A percentile compares a stretch with the other conserved stretches of the same genome.
Evolutionary conservation across 495 filamentous ascomycete species (phyloP).

Genomic region (Staphylotrichum tortipilum): DNA sequence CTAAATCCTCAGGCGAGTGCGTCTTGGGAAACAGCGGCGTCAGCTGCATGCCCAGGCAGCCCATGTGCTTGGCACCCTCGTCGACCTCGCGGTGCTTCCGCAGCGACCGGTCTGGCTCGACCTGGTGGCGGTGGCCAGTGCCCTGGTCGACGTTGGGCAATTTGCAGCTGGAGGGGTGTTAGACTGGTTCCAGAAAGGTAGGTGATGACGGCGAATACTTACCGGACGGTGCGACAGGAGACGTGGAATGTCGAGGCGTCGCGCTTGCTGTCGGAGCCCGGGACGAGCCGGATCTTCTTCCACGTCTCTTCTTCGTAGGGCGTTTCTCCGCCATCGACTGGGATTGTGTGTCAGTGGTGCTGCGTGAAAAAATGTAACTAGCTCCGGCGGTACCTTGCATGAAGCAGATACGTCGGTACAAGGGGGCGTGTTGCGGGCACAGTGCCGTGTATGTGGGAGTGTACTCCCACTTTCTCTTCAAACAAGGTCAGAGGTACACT

Average conservation of each 20-base stretch:
- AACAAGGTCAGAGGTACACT: conserved; percentile 10
- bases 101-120: conserved; percentile 67
- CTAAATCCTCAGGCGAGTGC: conserved; percentile 21
- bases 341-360: conserved; percentile 9
- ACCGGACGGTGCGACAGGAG: conserved; percentile 59
- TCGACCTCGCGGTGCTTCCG: conserved; percentile 65
- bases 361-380: not conserved
- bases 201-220: conserved; percentile 10
- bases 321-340: conserved; percentile 30
- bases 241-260: conserved; percentile 41
- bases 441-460: not conserved
- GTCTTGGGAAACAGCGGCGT: conserved; percentile 48
- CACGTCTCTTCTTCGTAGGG: conserved; percentile 63
- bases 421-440: no score
- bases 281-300: conserved; percentile 61
- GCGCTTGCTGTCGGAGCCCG: conserved; percentile 19
- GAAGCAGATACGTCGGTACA: no score
- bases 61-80: conserved; percentile 55
- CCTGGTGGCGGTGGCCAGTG: conserved; percentile 59
- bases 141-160: conserved; percentile 75
- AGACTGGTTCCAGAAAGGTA: not conserved
- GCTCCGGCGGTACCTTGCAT: no score
- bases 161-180: conserved; percentile 50
- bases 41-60: conserved; percentile 80
- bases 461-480: not conserved